A percentile compares a stretch with the other conserved stretches of the same genome.
These are phyloP conservation scores for Blastobotrys mokoenaii DNA, from an alignment of 805 yeast species.

Conservation along the genomic window DNA sequence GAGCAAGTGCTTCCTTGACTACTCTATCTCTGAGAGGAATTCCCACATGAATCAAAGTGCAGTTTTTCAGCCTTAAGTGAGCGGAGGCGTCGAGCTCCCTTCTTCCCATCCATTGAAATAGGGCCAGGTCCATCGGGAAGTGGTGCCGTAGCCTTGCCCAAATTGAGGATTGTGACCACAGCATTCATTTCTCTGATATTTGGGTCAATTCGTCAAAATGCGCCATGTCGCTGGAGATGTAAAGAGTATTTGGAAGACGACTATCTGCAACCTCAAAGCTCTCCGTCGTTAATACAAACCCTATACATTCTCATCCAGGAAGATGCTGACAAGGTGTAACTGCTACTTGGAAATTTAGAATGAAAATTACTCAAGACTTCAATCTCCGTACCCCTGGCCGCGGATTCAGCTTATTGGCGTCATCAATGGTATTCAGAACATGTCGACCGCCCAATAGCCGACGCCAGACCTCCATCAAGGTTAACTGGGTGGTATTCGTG, in stretches of 20 bases:
- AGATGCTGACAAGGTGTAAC: conserved; percentile 1
- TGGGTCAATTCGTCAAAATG: not conserved
- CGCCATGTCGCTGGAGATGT: conserved; percentile 2
- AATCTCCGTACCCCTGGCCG: not conserved
- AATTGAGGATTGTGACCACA: not conserved
- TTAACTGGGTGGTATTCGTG: conserved; percentile 3
- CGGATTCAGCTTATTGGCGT: conserved; percentile 1
- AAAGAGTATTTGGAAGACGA: not conserved
- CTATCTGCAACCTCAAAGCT: not conserved
- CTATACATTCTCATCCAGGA: conserved; percentile 1
- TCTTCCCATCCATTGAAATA: not conserved
- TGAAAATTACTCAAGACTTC: conserved; percentile 1
- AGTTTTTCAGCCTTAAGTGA: not conserved
- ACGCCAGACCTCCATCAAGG: not conserved
- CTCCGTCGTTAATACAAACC: not conserved
- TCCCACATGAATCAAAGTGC: conserved; percentile 1
- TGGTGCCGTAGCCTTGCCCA: not conserved
- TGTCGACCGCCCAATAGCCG: conserved; percentile 1
- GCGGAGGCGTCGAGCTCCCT: not conserved
- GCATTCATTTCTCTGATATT: not conserved
- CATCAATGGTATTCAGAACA: conserved; percentile 1
- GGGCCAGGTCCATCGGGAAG: not conserved
- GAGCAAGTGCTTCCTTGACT: not conserved
- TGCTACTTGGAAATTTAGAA: not conserved
- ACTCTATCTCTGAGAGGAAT: not conserved